phyloP scores from a whole-genome alignment of 208 protist species.

The Herpetomonas samuelpessoai region DNA sequence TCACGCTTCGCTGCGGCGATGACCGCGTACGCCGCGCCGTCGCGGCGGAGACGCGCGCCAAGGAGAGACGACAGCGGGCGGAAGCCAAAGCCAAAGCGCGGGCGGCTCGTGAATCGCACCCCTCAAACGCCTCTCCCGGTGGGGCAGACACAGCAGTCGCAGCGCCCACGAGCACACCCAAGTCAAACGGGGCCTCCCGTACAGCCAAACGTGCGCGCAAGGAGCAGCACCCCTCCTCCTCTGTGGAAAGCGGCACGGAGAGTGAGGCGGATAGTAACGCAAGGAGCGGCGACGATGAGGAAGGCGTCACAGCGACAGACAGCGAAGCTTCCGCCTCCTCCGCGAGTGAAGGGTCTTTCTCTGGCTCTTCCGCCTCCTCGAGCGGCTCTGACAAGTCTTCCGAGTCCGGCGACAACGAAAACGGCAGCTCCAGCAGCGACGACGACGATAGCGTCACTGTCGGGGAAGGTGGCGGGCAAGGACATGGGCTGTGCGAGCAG shows the following conservation, averaged over 20 bases:
- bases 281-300: slow-evolving; percentile 5
- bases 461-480: slow-evolving; percentile 9
- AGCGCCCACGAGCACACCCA: neutral
- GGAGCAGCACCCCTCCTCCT: neutral
- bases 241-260: slow-evolving; percentile 1
- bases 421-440: neutral
- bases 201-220: neutral
- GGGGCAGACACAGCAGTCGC: neutral
- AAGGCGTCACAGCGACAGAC: slow-evolving; percentile 7
- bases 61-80: neutral
- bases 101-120: neutral
- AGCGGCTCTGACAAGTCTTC: neutral
- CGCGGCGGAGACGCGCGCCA: slow-evolving; percentile 4
- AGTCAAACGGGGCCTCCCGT: neutral
- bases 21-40: slow-evolving; percentile 1
- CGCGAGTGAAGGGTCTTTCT: slow-evolving; percentile 2
- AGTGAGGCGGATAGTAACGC: slow-evolving; percentile 10
- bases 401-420: neutral
- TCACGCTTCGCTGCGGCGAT: slow-evolving; percentile 20
- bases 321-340: neutral
- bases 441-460: slow-evolving; percentile 13
- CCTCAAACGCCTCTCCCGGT: neutral
- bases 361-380: slow-evolving; percentile 2
- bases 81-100: neutral
- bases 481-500: slow-evolving; percentile 30